A percentile compares a stretch with the other conserved stretches of the same genome.
These are phyloP conservation scores for Claviceps sp. DNA, from an alignment of 2,329 filamentous ascomycete species.

Conservation along the genomic window DNA sequence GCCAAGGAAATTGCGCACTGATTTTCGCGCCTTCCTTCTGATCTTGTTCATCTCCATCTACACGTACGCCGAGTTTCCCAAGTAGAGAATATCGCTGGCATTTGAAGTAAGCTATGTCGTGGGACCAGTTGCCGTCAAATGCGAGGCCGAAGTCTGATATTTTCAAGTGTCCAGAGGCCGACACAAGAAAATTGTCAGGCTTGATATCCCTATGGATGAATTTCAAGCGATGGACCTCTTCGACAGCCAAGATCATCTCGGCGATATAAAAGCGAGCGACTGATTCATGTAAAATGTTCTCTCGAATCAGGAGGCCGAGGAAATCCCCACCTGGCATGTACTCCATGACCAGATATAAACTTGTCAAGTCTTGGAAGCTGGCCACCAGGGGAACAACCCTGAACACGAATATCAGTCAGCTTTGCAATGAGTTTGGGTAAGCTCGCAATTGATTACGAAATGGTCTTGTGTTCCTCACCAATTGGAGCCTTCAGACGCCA, in stretches of 20 bases:
- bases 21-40: conserved; percentile 33
- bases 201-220: conserved; percentile 97
- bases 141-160: conserved; percentile 94
- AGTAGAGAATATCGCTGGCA: conserved; percentile 69
- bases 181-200: conserved; percentile 92
- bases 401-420: neutral
- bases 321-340: conserved; percentile 98
- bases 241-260: conserved; percentile 91
- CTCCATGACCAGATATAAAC: conserved; percentile 91
- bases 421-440: neutral
- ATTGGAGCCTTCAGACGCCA: conserved; percentile 71
- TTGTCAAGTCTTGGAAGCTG: conserved; percentile 75
- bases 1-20: conserved; percentile 21
- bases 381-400: conserved; percentile 78
- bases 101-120: conserved; percentile 77
- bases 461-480: conserved; percentile 37
- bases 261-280: conserved; percentile 79
- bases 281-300: conserved; percentile 67
- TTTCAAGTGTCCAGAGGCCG: conserved; percentile 76
- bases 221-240: conserved; percentile 74
- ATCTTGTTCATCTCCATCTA: conserved; percentile 65
- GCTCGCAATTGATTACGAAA: neutral
- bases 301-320: conserved; percentile 69
- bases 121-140: conserved; percentile 90
- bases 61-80: conserved; percentile 57